Evolutionary conservation across 2,329 filamentous ascomycete species (phyloP), one percentile per base, ranked within the genome.

Genomic region (Mycosphaerelloides madeirae): DNA sequence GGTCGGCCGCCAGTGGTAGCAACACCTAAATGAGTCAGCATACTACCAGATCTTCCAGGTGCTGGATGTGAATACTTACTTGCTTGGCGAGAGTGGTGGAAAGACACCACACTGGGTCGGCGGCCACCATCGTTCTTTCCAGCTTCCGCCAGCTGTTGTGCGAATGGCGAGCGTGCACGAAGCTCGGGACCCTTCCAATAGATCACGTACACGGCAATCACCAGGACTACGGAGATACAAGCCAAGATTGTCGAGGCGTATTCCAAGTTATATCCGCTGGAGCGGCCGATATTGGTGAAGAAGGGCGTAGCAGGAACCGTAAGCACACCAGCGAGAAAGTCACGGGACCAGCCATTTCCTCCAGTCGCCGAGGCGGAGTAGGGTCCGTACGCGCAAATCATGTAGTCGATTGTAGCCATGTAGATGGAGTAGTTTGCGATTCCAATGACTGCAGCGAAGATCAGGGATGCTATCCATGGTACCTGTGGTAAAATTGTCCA

Each of bases 381-480:
- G 0, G 81, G 80, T 0, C 84, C 85, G 56, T 87, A 85, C 1
- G 83, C 81, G 53, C 80, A 82, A 29, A 87, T 78, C 78, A 87
- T 87, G 68, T 88, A 88, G 64, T 88, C 82, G 52, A 87, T 84
- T 1, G 83, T 85, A 1, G 83, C 81, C 79, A 85, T 85, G 67
- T 87, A 54, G 37, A 63, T 63, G 19, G 61, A 43, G 44, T 66
- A 66, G 58, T 89, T 88, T 44, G 84, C 84, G 38, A 88, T 83
- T 22, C 83, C 85, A 31, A 89, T 79, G 39, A 87, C 71, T 13
- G 75, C 77, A 1, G 76, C 74, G 49, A 84, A 86, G 22, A 87
- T 66, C 73, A 84, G 80, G 8, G 81, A 80, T 0, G 75, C 81
- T 13, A 86, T 80, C 84, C 84, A 88, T 54, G 81, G 80, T 4